Conservation (phyloP, 495 filamentous ascomycete genomes). For the Podospora anserina region DNA sequence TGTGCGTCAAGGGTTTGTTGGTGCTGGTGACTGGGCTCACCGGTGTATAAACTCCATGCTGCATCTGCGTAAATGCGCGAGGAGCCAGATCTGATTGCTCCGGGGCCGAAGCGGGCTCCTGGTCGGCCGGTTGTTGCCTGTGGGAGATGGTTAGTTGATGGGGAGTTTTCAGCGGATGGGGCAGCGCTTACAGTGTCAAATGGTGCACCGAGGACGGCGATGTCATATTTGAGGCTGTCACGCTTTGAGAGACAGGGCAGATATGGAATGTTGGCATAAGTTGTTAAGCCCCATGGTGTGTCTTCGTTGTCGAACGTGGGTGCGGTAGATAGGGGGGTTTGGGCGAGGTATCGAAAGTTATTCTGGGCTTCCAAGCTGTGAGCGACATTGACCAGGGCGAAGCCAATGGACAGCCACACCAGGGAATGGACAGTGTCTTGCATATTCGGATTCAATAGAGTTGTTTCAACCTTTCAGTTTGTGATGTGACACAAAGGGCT, state of each 20-base stretch:
- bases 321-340: not conserved
- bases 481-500: too few relatives aligned
- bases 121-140: constrained; percentile 45
- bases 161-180: too few relatives aligned
- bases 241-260: constrained; percentile 72
- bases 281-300: constrained; percentile 54
- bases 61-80: not conserved
- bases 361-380: not conserved
- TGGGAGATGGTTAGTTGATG: not conserved
- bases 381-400: not conserved
- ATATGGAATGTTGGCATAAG: constrained; percentile 76
- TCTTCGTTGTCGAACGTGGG: constrained; percentile 1
- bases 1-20: too few relatives aligned
- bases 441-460: too few relatives aligned
- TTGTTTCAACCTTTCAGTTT: too few relatives aligned
- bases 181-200: constrained; percentile 41
- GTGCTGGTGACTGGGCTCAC: not conserved
- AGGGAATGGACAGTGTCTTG: too few relatives aligned
- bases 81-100: constrained; percentile 57
- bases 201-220: constrained; percentile 71
- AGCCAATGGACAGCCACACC: not conserved
- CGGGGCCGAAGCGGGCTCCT: constrained; percentile 79
- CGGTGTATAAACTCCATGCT: constrained; percentile 5
- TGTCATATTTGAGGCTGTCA: constrained; percentile 61
- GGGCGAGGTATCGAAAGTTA: not conserved